Base-by-base conservation (phyloP, 2,329 filamentous ascomycete genomes). In the Diplodia mutila region DNA sequence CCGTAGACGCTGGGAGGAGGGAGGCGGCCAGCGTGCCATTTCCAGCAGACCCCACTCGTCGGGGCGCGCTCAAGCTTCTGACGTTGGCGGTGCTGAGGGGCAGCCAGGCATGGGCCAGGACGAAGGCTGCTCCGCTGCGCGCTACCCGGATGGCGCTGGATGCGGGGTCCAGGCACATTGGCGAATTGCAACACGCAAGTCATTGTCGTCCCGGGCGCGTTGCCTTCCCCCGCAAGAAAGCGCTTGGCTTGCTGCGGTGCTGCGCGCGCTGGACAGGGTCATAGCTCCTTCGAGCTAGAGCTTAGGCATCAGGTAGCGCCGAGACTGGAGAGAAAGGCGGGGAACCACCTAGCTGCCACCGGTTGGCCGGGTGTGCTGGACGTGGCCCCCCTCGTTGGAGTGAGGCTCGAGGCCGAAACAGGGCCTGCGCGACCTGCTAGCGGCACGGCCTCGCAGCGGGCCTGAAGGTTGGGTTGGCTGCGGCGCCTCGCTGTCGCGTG, bases 121-220 rank as follows among this genome's bases (percentile, higher is more conserved):
- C 48, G 61, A 39, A 21, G 42, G 18, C 2, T 25, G 48, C 49
- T 54, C 61, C 29, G 34, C 32, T 32, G 51, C 61, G 37, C 46
- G 61, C 32, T 65, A 34, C 61, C 21, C 49, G 49, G 16, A 39
- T 11, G 61, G 32, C 46, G 21, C 25, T 25, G 42, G 46, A 63
- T 63, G 59, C 59, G 59, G 59, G 59, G 59, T 63, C 59, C 46
- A 63, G n/a, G 59, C n/a, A 39, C 59, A 63, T 63, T 63, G 59
- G 59, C 59, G 59, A 63, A 63, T 63, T 46, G 49, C n/a, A 29
- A 12, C 27, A 5, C 46, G 18, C 4, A 54, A 29, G 37, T 23
- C 37, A 57, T 39, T 57, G 53, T 57, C 53, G 42, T 46, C 42
- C 8, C 39, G 25, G 34, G 3, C 9, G 55, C 23, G 9, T 21